These are phyloP conservation scores for Calonectria montana DNA, from an alignment of 2,329 filamentous ascomycete genomes.

Conservation along the genomic window DNA sequence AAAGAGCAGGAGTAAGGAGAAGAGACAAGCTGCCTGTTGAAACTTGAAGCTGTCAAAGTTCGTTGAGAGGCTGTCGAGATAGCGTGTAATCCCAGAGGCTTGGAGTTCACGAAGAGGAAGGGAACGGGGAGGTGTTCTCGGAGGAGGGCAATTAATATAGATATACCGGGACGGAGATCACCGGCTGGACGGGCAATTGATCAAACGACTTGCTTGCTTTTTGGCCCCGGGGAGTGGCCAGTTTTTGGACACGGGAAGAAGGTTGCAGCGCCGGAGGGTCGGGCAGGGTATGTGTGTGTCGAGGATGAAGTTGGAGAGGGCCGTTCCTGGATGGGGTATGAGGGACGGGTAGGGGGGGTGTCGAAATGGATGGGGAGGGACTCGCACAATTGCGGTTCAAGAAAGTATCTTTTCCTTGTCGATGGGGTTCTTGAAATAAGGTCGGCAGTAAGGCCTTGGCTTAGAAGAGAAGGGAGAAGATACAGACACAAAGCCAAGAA, in stretches of 20 bases:
- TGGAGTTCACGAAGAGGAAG: conserved; percentile 2
- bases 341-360: conserved; percentile 16
- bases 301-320: conserved; percentile 22
- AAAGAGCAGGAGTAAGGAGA: conserved; percentile 12
- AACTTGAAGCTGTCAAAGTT: conserved; percentile 3
- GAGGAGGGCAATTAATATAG: conserved; percentile 28
- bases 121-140: background rate
- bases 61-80: background rate
- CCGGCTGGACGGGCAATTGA: conserved; percentile 27
- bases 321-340: conserved; percentile 21
- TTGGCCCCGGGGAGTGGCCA: conserved; percentile 13
- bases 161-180: conserved; percentile 21
- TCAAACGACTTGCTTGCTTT: conserved; percentile 29
- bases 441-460: conserved; percentile 19
- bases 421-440: conserved; percentile 21
- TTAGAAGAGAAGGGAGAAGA: conserved; percentile 30
- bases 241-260: conserved; percentile 26
- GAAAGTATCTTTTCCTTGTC: conserved; percentile 18
- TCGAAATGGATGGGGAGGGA: conserved; percentile 11
- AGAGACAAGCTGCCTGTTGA: background rate
- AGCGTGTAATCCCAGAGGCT: conserved; percentile 10
- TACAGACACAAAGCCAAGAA: conserved; percentile 26
- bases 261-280: conserved; percentile 24
- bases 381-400: conserved; percentile 13
- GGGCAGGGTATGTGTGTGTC: conserved; percentile 20